Percentiles rank a stretch among this genome's conserved stretches.
phyloP scores from a whole-genome alignment of 2,329 filamentous ascomycete genomes.

The Paramyrothecium sp. region DNA sequence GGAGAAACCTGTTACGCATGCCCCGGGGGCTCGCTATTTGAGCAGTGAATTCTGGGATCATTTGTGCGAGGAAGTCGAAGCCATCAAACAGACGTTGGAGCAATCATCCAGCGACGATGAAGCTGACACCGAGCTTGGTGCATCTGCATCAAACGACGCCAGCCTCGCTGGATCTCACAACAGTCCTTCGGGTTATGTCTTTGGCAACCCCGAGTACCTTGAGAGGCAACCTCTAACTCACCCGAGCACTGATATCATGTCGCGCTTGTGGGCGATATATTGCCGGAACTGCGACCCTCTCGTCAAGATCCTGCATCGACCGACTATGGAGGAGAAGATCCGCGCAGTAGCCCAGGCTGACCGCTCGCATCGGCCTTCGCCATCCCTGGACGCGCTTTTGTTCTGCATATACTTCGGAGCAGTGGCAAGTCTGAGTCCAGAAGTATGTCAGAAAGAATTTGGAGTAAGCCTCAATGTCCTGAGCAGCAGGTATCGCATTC shows the following conservation, averaged over 20 bases:
- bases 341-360: constrained; percentile 21
- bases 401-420: constrained; percentile 44
- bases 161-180: constrained; percentile 9
- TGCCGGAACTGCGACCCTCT: constrained; percentile 40
- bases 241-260: constrained; percentile 34
- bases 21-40: constrained; percentile 33
- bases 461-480: constrained; percentile 32
- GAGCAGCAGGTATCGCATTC: constrained; percentile 25
- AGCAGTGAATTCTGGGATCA: constrained; percentile 43
- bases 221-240: constrained; percentile 22
- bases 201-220: constrained; percentile 21
- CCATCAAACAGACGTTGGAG: constrained; percentile 41
- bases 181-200: constrained; percentile 23
- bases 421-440: constrained; percentile 28
- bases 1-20: too few relatives aligned
- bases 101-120: constrained; percentile 38
- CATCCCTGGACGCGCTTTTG: constrained; percentile 31
- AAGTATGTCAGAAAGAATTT: constrained; percentile 27
- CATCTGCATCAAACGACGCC: constrained; percentile 22
- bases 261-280: constrained; percentile 32
- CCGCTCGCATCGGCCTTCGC: constrained; percentile 9
- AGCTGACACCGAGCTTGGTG: constrained; percentile 30
- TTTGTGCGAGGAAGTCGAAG: constrained; percentile 42
- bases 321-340: constrained; percentile 29
- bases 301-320: constrained; percentile 43